Conservation (phyloP, 805 yeast genomes). For the Ogataea pini region DNA sequence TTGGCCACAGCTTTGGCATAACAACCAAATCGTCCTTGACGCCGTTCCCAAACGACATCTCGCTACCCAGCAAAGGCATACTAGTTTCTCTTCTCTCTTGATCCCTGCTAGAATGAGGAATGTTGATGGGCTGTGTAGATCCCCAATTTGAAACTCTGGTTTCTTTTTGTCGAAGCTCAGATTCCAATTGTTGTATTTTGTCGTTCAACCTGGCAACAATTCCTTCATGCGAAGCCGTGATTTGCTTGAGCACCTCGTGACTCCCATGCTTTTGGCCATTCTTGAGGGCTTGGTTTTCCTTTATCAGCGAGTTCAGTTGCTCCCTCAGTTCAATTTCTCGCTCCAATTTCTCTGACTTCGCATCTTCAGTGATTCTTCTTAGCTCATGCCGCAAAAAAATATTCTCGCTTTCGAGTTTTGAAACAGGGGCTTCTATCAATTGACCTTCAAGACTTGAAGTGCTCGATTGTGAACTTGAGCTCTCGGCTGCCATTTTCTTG, state of each 20-base stretch:
- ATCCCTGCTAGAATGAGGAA: constrained; percentile 13
- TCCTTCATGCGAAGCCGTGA: constrained; percentile 11
- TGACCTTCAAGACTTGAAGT: neutral
- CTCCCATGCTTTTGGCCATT: neutral
- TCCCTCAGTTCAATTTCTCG: neutral
- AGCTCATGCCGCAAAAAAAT: neutral
- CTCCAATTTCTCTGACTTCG: neutral
- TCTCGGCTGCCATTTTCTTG: neutral
- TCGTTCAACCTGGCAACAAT: constrained; percentile 13
- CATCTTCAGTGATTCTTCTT: neutral
- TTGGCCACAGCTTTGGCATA: constrained; percentile 3
- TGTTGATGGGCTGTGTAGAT: constrained; percentile 28
- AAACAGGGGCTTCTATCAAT: neutral
- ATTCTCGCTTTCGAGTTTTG: constrained; percentile 1
- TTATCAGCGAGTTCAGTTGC: neutral
- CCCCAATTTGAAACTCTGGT: constrained; percentile 17
- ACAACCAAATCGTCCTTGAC: neutral
- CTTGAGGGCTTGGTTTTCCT: neutral
- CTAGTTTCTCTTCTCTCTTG: neutral
- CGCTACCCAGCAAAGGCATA: constrained; percentile 5
- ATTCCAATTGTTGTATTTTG: constrained; percentile 11
- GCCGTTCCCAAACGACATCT: constrained; percentile 3
- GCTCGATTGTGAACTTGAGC: neutral
- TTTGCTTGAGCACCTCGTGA: constrained; percentile 2
- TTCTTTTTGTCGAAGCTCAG: constrained; percentile 20